phyloP scores from a whole-genome alignment of 345 rosid species.

The Atalantia buxifolia region DNA sequence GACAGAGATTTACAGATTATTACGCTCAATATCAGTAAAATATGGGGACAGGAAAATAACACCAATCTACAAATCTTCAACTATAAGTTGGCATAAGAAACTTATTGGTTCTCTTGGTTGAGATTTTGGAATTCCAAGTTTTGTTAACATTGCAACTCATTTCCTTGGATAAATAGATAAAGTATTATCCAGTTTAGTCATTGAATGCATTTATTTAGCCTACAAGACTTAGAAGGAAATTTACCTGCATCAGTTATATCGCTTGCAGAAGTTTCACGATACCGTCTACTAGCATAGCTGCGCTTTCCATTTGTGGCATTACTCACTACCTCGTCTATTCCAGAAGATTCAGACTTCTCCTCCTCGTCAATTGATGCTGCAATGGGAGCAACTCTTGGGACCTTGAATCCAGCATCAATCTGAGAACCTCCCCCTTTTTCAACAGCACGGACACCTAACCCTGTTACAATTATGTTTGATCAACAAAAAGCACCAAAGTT shows the following conservation, averaged over 20 bases:
- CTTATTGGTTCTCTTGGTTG: background rate
- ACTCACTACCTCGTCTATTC: slow-evolving; percentile 27
- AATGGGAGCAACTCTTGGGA: slow-evolving; percentile 48
- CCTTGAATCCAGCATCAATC: slow-evolving; percentile 50
- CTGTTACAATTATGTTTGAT: slow-evolving; percentile 18
- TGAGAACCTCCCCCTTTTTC: slow-evolving; percentile 44
- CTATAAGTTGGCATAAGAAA: background rate
- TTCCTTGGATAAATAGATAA: background rate
- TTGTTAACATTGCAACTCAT: background rate
- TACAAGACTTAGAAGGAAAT: slow-evolving; percentile 7
- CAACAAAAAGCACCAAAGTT: background rate
- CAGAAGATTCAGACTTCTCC: slow-evolving; percentile 35
- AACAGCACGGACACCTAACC: slow-evolving; percentile 41
- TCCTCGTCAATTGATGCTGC: slow-evolving; percentile 57
- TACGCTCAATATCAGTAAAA: background rate
- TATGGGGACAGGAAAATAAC: background rate
- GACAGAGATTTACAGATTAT: background rate
- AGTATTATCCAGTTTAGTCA: background rate
- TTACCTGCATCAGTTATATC: slow-evolving; percentile 35
- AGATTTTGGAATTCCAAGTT: background rate
- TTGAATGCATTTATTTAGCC: background rate
- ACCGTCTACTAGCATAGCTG: slow-evolving; percentile 42
- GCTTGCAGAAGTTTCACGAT: slow-evolving; percentile 45
- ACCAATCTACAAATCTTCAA: background rate
- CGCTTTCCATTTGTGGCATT: slow-evolving; percentile 8